Evolutionary conservation across 768 basidiomycete species (phyloP), one percentile per base, ranked within the genome.

Genomic region (Boletellus emodensis): DNA sequence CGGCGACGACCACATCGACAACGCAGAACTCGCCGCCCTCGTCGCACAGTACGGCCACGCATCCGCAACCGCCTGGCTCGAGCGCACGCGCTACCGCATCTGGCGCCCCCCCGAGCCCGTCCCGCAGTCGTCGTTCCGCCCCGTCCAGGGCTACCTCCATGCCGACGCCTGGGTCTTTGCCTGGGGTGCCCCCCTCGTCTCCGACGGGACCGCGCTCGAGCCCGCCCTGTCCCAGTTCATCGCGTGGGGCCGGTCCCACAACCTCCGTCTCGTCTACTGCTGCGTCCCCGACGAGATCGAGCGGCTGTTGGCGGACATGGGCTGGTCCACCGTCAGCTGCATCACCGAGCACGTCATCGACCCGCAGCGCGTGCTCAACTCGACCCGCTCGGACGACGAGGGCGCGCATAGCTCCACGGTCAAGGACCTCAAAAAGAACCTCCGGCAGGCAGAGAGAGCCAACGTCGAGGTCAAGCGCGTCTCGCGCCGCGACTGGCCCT

Each of bases 41-140:
- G 79, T 85, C 40, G 84, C 83, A 4, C 71, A 74, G 44, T 80
- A 87, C 55, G 84, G 85, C 15, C 84, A 85, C 32, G 80, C 82
- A 7, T 80, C 80, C 46, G 78, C 84, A 37, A 88, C 84, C 0
- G 79, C 84, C 9, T 88, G 84, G 84, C 73, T 85, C 9, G 85
- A 90, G 61, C 71, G 76, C 57, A 76, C 77, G 63, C 64, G 81
- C 62, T 76, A 74, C 62, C 61, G 65, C 43, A 64, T 82, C 59
- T 67, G 83, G 83, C 61, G 77, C 12, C 69, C 70, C 1, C 34
- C 52, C 7, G 36, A 52, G 0, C 51, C 55, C 6, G 40, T 61
- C 37, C 49, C 52, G 6, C 63, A 69, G 47, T 76, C 74, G 3
- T 65, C 70, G 2, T 79, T 77, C 49, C 57, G 60, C 1, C 76